Evolutionary conservation across 164 flowering plant genomes (phyloP).

Genomic region (Magnolia sinica): DNA sequence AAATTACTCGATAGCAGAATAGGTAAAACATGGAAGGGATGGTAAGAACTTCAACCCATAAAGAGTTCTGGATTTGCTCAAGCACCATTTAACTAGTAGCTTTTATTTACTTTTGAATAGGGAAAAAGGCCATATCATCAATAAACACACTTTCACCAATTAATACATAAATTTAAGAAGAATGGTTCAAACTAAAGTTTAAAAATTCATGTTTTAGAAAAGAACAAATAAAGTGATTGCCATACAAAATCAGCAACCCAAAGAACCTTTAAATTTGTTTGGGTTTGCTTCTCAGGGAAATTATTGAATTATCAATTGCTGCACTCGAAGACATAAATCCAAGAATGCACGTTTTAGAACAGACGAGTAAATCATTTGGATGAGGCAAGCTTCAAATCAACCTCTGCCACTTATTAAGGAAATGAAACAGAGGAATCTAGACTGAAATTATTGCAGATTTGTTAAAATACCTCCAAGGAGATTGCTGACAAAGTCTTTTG

Average conservation of each 20-base stretch:
- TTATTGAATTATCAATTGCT: background rate
- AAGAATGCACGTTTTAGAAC: background rate
- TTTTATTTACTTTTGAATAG: background rate
- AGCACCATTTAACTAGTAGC: background rate
- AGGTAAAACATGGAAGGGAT: background rate
- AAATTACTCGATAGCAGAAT: background rate
- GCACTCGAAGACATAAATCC: background rate
- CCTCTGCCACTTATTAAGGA: background rate
- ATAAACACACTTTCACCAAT: too few species aligned
- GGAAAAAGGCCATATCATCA: background rate
- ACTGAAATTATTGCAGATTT: background rate
- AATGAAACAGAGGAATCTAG: background rate
- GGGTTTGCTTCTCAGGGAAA: background rate
- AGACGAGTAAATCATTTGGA: background rate
- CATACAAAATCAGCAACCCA: background rate
- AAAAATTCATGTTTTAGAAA: background rate
- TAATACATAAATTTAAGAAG: too few species aligned
- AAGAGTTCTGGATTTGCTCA: background rate
- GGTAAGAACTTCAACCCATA: background rate
- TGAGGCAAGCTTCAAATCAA: background rate
- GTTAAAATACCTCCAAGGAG: conserved; percentile 65
- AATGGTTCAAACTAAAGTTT: background rate
- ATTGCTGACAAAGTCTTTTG: conserved; percentile 84
- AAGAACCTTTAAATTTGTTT: background rate
- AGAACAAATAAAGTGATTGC: background rate